Conservation (phyloP, 148 eudicot genomes). For the Spergularia marina region DNA sequence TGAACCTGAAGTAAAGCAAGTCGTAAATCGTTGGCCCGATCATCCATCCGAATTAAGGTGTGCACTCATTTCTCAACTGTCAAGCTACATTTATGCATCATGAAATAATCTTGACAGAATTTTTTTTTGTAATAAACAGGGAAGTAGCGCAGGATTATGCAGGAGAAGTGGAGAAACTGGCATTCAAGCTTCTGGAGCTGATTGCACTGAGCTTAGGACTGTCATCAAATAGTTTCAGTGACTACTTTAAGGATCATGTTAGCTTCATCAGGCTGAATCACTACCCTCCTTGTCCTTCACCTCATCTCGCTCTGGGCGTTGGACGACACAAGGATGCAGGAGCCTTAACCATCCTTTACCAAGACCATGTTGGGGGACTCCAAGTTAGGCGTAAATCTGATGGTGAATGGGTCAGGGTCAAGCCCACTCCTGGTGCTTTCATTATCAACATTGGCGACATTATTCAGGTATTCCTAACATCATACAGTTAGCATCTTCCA, state of each 20-base stretch:
- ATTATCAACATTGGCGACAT: constrained; percentile 12
- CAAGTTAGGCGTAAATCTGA: constrained; percentile 5
- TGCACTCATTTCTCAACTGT: not conserved
- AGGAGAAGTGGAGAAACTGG: constrained; percentile 6
- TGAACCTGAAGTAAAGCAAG: constrained; percentile 12
- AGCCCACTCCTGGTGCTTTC: constrained; percentile 10
- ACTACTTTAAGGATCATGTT: constrained; percentile 4
- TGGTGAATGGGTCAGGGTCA: constrained; percentile 15
- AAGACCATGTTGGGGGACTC: constrained; percentile 9
- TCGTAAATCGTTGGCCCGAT: constrained; percentile 46
- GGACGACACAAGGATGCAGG: constrained; percentile 16
- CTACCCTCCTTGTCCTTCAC: constrained; percentile 3
- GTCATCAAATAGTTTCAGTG: not conserved
- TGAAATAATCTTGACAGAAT: not conserved
- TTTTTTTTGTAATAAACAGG: not conserved
- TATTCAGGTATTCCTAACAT: not conserved
- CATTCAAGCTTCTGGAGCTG: constrained; percentile 3
- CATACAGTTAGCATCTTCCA: no score
- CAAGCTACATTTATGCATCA: no score
- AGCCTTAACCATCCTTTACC: constrained; percentile 13
- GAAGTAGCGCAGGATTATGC: constrained; percentile 7
- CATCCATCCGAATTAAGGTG: constrained; percentile 37
- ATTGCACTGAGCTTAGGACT: constrained; percentile 13
- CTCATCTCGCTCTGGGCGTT: constrained; percentile 10
- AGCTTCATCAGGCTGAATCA: constrained; percentile 10